Conservation (phyloP, 2,329 filamentous ascomycete genomes). For the Trichoderma afroharzianum region DNA sequence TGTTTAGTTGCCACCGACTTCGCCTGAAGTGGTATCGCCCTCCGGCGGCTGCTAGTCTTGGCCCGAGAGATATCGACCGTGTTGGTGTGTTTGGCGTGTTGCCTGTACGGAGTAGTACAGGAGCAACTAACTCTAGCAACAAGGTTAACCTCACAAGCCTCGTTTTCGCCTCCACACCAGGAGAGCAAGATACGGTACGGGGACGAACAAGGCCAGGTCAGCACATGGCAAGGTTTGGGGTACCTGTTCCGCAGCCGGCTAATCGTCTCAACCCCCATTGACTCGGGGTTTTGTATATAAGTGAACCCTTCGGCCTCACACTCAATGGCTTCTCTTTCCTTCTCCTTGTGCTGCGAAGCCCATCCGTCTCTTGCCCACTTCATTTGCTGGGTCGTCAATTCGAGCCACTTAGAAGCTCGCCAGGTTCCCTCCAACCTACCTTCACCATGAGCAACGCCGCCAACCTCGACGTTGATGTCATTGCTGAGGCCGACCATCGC, state of each 20-base stretch:
- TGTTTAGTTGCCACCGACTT: slow-evolving; percentile 20
- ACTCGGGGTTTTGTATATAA: slow-evolving; percentile 12
- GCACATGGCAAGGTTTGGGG: slow-evolving; percentile 1
- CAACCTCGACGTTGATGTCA: slow-evolving; percentile 36
- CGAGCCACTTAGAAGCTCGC: not conserved
- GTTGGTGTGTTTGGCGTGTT: not conserved
- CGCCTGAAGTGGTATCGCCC: slow-evolving; percentile 22
- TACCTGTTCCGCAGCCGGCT: not conserved
- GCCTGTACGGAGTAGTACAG: not conserved
- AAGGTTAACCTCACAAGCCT: not conserved
- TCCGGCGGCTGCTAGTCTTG: slow-evolving; percentile 25
- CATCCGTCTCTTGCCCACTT: not conserved
- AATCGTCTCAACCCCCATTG: not conserved
- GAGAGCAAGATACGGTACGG: not conserved
- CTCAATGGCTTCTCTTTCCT: not conserved
- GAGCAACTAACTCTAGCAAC: not conserved
- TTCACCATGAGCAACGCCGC: slow-evolving; percentile 34
- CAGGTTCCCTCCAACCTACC: not conserved
- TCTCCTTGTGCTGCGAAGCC: slow-evolving; percentile 17
- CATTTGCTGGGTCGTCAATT: slow-evolving; percentile 5
- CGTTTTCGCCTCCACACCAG: slow-evolving; percentile 5
- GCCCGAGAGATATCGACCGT: slow-evolving; percentile 11
- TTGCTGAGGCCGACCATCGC: slow-evolving; percentile 31
- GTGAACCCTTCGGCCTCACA: not conserved
- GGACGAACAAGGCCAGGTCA: not conserved